phyloP scores from a whole-genome alignment of 75 land plant species.

The Sequoiadendron giganteum region DNA sequence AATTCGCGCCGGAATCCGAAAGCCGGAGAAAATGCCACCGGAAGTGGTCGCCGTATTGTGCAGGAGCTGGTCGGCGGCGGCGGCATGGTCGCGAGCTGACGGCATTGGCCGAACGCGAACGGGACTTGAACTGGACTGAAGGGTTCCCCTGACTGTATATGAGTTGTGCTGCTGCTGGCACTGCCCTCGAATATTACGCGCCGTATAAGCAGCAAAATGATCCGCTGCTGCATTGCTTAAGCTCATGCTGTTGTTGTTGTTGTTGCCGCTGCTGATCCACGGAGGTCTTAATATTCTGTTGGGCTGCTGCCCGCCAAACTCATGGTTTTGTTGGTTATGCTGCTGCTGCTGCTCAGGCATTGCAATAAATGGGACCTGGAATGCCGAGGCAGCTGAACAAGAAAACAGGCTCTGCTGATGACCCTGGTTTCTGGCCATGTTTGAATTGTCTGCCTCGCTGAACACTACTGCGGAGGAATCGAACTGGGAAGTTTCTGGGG shows the following conservation, averaged over 20 bases:
- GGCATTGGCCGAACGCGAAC: constrained; percentile 48
- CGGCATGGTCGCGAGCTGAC: background rate
- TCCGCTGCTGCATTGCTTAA: background rate
- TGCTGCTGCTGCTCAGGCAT: background rate
- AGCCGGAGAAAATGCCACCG: constrained; percentile 48
- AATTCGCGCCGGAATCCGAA: constrained; percentile 55
- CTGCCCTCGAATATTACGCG: constrained; percentile 4
- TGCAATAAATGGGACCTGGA: background rate
- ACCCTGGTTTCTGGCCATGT: background rate
- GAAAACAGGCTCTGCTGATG: background rate
- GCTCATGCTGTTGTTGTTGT: background rate
- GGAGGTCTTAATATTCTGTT: background rate
- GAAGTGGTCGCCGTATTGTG: constrained; percentile 11
- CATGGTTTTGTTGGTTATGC: background rate
- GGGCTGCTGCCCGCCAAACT: background rate
- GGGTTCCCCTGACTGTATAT: constrained; percentile 69
- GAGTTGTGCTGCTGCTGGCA: background rate
- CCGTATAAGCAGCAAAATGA: background rate
- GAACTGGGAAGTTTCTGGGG: background rate
- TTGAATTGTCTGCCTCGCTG: background rate
- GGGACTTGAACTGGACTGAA: constrained; percentile 73
- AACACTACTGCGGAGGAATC: background rate
- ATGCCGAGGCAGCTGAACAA: background rate
- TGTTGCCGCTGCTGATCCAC: background rate
- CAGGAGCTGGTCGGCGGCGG: constrained; percentile 12